phyloP scores from a whole-genome alignment of 192 early-diverging fungal genomes.

The Backusella circina region DNA sequence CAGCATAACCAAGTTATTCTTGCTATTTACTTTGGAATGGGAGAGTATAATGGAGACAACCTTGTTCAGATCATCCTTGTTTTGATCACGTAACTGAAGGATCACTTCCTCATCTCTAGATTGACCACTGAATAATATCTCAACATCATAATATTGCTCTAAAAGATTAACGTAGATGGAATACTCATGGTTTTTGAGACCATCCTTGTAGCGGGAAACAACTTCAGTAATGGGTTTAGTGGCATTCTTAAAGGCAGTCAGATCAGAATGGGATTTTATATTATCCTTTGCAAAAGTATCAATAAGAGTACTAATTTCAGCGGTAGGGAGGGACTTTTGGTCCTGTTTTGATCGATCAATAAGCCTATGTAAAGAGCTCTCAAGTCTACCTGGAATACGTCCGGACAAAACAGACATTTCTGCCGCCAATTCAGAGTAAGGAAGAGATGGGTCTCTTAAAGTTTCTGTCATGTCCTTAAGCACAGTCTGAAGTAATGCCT shows the following conservation, averaged over 20 bases:
- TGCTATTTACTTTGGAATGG: constrained; percentile 70
- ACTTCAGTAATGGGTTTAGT: constrained; percentile 65
- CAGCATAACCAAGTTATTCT: constrained; percentile 71
- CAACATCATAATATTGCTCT: constrained; percentile 80
- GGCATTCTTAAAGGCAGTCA: constrained; percentile 49
- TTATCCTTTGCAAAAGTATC: constrained; percentile 43
- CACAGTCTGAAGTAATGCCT: constrained; percentile 59
- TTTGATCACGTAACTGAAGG: constrained; percentile 78
- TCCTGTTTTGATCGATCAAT: constrained; percentile 37
- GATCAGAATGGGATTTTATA: constrained; percentile 56
- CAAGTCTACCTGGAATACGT: constrained; percentile 76
- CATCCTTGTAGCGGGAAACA: constrained; percentile 64
- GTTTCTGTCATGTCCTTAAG: constrained; percentile 72
- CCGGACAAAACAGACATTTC: constrained; percentile 79
- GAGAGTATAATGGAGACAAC: constrained; percentile 73
- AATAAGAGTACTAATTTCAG: constrained; percentile 59
- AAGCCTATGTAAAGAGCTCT: constrained; percentile 48
- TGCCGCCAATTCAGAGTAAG: constrained; percentile 78
- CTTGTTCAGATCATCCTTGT: constrained; percentile 74
- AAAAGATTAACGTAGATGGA: constrained; percentile 68
- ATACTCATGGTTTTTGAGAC: constrained; percentile 75
- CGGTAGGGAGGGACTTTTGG: constrained; percentile 64
- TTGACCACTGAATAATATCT: constrained; percentile 75
- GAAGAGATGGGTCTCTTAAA: constrained; percentile 72
- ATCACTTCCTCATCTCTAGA: constrained; percentile 81